A percentile compares a stretch with the other conserved stretches of the same genome.
These are phyloP conservation scores for Abrus pulchellus DNA, from an alignment of 306 rosid genomes.

Conservation along the genomic window DNA sequence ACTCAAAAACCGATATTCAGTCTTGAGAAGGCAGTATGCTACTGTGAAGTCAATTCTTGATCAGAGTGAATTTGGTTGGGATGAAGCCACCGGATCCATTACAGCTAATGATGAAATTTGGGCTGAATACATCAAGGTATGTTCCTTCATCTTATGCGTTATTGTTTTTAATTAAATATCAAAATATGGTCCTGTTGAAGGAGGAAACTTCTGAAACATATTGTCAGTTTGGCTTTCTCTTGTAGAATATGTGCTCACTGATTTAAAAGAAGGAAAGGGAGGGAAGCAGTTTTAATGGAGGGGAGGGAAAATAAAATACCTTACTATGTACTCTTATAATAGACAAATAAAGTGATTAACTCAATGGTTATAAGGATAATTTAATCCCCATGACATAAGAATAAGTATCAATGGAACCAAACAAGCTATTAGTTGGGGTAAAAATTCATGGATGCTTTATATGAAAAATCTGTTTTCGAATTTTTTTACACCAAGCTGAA, in stretches of 20 bases:
- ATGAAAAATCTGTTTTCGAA: conserved; percentile 20
- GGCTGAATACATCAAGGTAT: conserved; percentile 72
- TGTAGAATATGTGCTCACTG: background rate
- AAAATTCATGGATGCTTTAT: conserved; percentile 20
- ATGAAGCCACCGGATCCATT: conserved; percentile 70
- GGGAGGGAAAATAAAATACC: background rate
- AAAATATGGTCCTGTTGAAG: conserved; percentile 28
- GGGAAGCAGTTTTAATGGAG: background rate
- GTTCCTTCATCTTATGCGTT: conserved; percentile 43
- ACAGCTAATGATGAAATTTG: conserved; percentile 66
- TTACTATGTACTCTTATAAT: background rate
- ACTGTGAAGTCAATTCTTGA: conserved; percentile 68
- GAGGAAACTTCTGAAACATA: conserved; percentile 39
- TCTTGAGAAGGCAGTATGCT: conserved; percentile 68
- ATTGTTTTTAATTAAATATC: conserved; percentile 11
- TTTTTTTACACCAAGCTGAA: background rate
- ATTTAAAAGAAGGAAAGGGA: background rate
- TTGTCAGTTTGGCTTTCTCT: background rate
- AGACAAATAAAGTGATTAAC: background rate
- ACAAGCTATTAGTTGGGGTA: background rate
- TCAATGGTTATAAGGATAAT: background rate
- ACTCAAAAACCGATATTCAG: conserved; percentile 77
- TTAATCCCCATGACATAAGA: background rate
- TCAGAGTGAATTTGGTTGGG: conserved; percentile 65
- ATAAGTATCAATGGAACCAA: background rate